Conservation (phyloP, 2,329 filamentous ascomycete genomes). For the Ophiostoma piceae region DNA sequence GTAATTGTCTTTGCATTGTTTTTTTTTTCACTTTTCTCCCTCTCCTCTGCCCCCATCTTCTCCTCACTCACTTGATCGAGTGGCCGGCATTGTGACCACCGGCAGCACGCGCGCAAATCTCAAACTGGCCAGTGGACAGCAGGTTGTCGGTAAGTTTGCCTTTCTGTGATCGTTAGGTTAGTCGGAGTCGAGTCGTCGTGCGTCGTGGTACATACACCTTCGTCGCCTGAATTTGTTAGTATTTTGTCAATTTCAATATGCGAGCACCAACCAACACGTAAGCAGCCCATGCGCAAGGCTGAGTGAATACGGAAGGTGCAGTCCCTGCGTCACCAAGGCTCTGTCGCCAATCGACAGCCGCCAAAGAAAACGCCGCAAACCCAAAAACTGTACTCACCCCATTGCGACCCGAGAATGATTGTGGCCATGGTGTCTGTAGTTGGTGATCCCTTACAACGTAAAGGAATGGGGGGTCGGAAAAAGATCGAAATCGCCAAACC, state of each 20-base stretch:
- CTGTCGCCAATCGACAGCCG: too few species aligned
- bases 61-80: conserved; percentile 33
- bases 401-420: conserved; percentile 56
- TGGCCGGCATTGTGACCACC: conserved; percentile 59
- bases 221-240: conserved; percentile 15
- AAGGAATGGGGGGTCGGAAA: conserved; percentile 17
- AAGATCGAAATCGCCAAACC: conserved; percentile 22
- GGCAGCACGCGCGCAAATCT: conserved; percentile 52
- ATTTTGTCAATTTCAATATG: background rate
- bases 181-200: background rate
- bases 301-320: conserved; percentile 3
- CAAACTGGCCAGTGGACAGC: conserved; percentile 25
- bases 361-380: background rate
- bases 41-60: background rate
- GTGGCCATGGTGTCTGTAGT: conserved; percentile 41
- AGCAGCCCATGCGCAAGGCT: background rate
- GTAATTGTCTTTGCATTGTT: background rate
- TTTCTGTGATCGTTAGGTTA: conserved; percentile 21
- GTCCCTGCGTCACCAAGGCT: background rate
- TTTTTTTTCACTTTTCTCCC: background rate
- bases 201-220: conserved; percentile 17
- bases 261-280: background rate
- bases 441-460: background rate
- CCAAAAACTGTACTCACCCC: conserved; percentile 41
- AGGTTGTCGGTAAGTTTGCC: conserved; percentile 29